Percentiles rank a stretch among this genome's conserved stretches.
Evolutionary conservation across 192 early-diverging fungal genomes (phyloP).

Genomic region (Umbelopsis sp.): DNA sequence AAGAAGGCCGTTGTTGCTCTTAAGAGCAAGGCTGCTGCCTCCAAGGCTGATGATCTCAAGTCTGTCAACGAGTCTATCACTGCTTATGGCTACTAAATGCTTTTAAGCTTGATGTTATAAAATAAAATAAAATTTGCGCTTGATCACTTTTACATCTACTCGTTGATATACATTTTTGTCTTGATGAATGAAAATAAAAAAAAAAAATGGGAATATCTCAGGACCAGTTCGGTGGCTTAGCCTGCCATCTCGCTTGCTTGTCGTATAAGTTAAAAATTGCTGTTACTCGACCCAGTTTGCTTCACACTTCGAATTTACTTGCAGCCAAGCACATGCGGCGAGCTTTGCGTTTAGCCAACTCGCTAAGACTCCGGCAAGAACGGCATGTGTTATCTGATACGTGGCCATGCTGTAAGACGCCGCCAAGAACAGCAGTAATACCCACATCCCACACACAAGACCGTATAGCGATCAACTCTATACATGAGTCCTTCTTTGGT

Average conservation of each 20-base stretch:
- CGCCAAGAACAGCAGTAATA: background rate
- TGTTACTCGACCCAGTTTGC: background rate
- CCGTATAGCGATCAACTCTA: background rate
- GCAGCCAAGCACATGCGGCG: constrained; percentile 22
- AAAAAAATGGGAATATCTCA: background rate
- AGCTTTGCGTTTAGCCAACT: constrained; percentile 22
- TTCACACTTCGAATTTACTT: constrained; percentile 1
- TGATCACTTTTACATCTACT: background rate
- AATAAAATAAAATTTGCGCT: constrained; percentile 12
- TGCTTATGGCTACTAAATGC: constrained; percentile 60
- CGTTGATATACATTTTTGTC: background rate
- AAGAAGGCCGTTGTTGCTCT: constrained; percentile 61
- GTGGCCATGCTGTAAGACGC: background rate
- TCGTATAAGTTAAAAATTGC: background rate
- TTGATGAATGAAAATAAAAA: background rate
- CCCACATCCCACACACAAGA: background rate
- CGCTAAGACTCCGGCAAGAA: constrained; percentile 8
- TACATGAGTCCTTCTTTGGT: background rate
- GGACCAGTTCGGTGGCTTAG: background rate
- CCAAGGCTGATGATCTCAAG: constrained; percentile 58
- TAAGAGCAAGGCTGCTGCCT: constrained; percentile 42
- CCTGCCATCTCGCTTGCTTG: background rate
- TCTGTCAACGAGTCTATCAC: constrained; percentile 60
- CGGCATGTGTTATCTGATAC: constrained; percentile 3
- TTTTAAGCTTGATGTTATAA: constrained; percentile 16